Base-by-base conservation (phyloP, 2,329 filamentous ascomycete genomes). In the Trichothecium roseum region DNA sequence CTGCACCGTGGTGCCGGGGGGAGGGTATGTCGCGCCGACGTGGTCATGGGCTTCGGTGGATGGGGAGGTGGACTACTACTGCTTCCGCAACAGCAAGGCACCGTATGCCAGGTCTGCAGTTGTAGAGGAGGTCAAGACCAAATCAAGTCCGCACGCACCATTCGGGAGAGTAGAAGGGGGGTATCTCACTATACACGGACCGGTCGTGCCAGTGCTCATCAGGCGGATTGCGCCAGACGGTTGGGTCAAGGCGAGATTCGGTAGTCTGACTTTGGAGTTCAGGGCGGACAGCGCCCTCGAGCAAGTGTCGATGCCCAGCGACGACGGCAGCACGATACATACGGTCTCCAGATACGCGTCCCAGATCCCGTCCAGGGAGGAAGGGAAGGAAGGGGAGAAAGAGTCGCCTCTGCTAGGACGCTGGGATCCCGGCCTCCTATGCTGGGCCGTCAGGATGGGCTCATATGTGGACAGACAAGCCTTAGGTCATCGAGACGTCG, bases 41-140 rank as follows among this genome's bases (percentile, higher is more conserved):
- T 50, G 48, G 14, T 47, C 47, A 7, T 50, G 47, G 48, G 45
- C 47, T 5, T 50, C 47, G 1, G 33, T 48, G 1, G 35, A 38
- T 3, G 48, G 43, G 4, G 47, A 48, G 18, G 24, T 50, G 4
- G 48, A 50, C 28, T 50, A 50, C 18, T 38, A 42, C 10, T 48
- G 47, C 18, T 50, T 48, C 15, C 26, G 45, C 5, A 46, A 47
- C 14, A 40, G 42, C 12, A 42, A 39, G 31, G 22, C 32, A 15
- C 40, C 41, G 2, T 48, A 46, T 12, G 13, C 13, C 28, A 16
- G 13, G 13, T 29, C 13, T n/a, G 28, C 28, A 6, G 28, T n/a
- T 5, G 28, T 29, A 6, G 7, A 14, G 13, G 28, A 29, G 13
- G n/a, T 13, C 5, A 7, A n/a, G 13, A 16, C 28, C 6, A 29